phyloP scores from a whole-genome alignment of 805 yeast genomes.

The Ogataea polymorpha region DNA sequence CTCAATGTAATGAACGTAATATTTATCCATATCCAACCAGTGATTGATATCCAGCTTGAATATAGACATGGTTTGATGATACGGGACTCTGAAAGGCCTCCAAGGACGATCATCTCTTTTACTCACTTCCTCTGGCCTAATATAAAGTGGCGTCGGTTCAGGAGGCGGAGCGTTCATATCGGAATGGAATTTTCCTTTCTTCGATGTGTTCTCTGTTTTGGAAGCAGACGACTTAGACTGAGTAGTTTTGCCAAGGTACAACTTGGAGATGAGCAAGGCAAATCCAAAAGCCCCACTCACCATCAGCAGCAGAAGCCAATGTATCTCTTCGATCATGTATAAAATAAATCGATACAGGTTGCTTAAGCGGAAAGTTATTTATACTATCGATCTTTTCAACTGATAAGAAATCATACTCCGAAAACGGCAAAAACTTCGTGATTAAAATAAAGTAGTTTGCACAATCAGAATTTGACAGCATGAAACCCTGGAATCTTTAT shows the following conservation, averaged over 20 bases:
- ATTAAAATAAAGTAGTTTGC: not conserved
- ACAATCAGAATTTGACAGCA: conserved; percentile 7
- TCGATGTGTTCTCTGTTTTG: conserved; percentile 1
- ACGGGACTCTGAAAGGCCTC: conserved; percentile 80
- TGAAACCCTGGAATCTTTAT: conserved; percentile 2
- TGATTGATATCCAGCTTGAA: conserved; percentile 69
- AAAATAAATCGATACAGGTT: not conserved
- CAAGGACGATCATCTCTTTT: conserved; percentile 73
- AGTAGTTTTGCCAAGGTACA: conserved; percentile 11
- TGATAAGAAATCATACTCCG: conserved; percentile 11
- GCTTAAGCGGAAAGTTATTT: not conserved
- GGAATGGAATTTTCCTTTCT: conserved; percentile 23
- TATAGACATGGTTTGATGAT: conserved; percentile 76
- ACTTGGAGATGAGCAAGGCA: conserved; percentile 11
- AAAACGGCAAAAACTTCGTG: conserved; percentile 19
- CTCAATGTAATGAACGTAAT: conserved; percentile 61
- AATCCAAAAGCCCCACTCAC: conserved; percentile 22
- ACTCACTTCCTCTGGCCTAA: conserved; percentile 65
- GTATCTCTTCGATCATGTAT: conserved; percentile 10
- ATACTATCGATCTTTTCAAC: not conserved
- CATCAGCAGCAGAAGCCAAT: conserved; percentile 23
- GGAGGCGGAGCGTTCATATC: conserved; percentile 35
- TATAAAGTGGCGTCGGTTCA: conserved; percentile 53
- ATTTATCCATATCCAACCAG: conserved; percentile 80
- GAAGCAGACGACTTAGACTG: conserved; percentile 1